Percentiles rank a stretch among this genome's conserved stretches.
Conservation (phyloP, 352 stramenopile genomes). For the Globisporangium nodosum region DNA sequence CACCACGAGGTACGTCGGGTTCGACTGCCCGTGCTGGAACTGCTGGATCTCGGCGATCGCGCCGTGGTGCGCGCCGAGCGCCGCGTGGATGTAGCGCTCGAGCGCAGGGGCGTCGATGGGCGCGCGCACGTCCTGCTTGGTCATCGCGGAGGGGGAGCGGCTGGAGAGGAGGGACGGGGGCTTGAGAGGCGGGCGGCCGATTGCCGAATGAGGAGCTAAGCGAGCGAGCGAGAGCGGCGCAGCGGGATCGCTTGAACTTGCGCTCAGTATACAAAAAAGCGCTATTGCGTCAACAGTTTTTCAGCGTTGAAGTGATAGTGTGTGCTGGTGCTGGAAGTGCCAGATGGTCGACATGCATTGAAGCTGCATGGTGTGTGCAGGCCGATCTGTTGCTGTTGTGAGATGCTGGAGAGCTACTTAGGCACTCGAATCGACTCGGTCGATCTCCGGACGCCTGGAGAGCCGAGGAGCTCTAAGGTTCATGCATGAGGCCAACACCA, state of each 20-base stretch:
- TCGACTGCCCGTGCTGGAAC: conserved; percentile 85
- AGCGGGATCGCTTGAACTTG: neutral
- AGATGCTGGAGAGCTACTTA: too few species aligned
- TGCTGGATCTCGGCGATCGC: conserved; percentile 57
- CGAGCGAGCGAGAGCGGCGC: neutral
- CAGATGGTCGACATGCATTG: too few species aligned
- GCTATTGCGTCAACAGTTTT: neutral
- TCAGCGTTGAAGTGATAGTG: too few species aligned
- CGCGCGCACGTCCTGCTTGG: conserved; percentile 46
- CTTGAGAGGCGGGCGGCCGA: neutral
- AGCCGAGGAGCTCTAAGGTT: too few species aligned
- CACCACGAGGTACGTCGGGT: conserved; percentile 82
- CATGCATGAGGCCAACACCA: too few species aligned
- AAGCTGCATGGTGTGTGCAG: too few species aligned
- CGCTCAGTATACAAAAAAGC: too few species aligned
- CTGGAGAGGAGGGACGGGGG: neutral
- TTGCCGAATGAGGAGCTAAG: conserved; percentile 1
- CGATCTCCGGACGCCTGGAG: too few species aligned
- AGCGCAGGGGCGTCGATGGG: conserved; percentile 46
- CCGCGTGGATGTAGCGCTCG: conserved; percentile 40
- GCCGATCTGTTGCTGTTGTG: too few species aligned
- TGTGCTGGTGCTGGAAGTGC: too few species aligned
- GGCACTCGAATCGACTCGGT: too few species aligned
- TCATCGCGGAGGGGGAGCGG: conserved; percentile 16
- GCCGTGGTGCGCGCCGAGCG: conserved; percentile 45